A percentile compares a stretch with the other conserved stretches of the same genome.
These are phyloP conservation scores for Penicillium psychrofluorescens DNA, from an alignment of 495 filamentous ascomycete genomes.

Conservation along the genomic window DNA sequence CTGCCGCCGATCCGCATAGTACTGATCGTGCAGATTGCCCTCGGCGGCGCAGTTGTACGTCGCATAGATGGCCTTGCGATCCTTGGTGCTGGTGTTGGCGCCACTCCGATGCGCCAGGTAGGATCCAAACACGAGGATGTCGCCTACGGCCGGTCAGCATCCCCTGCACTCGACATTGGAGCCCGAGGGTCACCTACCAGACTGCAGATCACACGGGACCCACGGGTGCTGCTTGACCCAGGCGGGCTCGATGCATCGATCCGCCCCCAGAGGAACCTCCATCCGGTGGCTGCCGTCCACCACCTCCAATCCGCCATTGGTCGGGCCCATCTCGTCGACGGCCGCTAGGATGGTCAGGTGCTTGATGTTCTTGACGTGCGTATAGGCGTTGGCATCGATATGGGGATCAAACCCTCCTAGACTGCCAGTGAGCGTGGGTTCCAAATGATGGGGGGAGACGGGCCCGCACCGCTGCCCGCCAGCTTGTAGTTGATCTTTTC, in stretches of 20 bases:
- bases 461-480: slow-evolving; percentile 24
- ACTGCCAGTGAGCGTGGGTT: not conserved
- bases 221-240: slow-evolving; percentile 35
- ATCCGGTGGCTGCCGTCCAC: slow-evolving; percentile 34
- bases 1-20: slow-evolving; percentile 35
- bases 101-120: slow-evolving; percentile 40
- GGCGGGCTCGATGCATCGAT: slow-evolving; percentile 30
- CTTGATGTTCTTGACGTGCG: slow-evolving; percentile 40
- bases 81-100: slow-evolving; percentile 28
- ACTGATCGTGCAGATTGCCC: slow-evolving; percentile 34
- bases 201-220: slow-evolving; percentile 31
- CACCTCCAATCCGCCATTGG: slow-evolving; percentile 39
- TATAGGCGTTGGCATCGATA: slow-evolving; percentile 41
- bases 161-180: not conserved
- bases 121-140: slow-evolving; percentile 37
- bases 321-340: slow-evolving; percentile 29
- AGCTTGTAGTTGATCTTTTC: slow-evolving; percentile 44
- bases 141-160: slow-evolving; percentile 12
- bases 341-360: slow-evolving; percentile 38
- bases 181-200: slow-evolving; percentile 14
- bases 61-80: slow-evolving; percentile 36
- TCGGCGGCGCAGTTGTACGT: slow-evolving; percentile 38
- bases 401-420: slow-evolving; percentile 34
- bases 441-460: no score
- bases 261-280: slow-evolving; percentile 28